These are phyloP conservation scores for Fraxinus dipetala DNA, from an alignment of 305 asterid species.

Conservation along the genomic window DNA sequence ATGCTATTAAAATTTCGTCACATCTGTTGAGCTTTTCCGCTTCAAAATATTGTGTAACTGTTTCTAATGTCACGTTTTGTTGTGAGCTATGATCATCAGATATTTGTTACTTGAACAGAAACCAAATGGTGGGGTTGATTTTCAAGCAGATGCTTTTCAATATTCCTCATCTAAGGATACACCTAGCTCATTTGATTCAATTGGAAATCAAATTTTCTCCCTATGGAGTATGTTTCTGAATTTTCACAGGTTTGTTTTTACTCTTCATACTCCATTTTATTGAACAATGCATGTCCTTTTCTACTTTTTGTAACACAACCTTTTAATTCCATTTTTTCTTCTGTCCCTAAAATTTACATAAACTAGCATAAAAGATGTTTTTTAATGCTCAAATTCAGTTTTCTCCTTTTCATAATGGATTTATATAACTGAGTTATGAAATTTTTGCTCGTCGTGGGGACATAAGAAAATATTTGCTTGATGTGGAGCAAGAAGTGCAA, in stretches of 20 bases:
- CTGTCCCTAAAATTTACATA: background rate
- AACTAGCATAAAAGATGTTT: background rate
- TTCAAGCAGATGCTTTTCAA: constrained; percentile 43
- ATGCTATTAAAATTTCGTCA: constrained; percentile 19
- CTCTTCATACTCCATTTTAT: constrained; percentile 14
- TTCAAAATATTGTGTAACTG: background rate
- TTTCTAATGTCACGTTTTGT: constrained; percentile 17
- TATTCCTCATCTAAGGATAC: constrained; percentile 57
- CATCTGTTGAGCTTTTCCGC: constrained; percentile 16
- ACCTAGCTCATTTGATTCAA: constrained; percentile 46
- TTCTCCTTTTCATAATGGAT: background rate
- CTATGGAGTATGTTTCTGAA: constrained; percentile 78
- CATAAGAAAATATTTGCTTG: background rate
- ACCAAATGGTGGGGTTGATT: constrained; percentile 46
- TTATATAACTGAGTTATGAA: background rate
- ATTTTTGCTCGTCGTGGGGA: background rate
- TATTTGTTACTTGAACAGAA: constrained; percentile 52
- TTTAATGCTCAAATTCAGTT: background rate
- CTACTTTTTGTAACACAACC: constrained; percentile 16
- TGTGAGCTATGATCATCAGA: background rate
- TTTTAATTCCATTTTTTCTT: constrained; percentile 1
- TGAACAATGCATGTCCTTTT: constrained; percentile 16
- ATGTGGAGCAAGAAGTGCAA: constrained; percentile 9
- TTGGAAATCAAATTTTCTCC: constrained; percentile 61
- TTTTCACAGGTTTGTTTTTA: constrained; percentile 80